Evolutionary conservation across 306 rosid genomes (phyloP).

Genomic region (Cicer bijugum): DNA sequence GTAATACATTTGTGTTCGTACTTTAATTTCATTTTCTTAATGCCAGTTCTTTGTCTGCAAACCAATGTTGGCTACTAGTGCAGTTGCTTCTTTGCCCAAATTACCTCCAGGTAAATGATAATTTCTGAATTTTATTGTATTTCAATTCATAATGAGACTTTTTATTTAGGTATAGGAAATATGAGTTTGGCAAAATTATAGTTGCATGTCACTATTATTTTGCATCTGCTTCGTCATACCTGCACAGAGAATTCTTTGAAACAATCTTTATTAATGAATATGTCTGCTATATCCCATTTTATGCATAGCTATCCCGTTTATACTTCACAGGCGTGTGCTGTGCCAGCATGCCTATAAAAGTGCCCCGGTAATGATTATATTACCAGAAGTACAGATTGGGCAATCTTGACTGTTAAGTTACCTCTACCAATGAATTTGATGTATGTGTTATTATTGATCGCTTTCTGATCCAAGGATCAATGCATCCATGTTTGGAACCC

Average conservation of each 20-base stretch:
- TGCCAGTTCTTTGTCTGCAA: conserved; percentile 33
- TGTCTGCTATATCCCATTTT: conserved; percentile 13
- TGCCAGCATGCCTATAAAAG: neutral
- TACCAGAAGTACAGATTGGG: conserved; percentile 21
- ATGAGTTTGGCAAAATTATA: neutral
- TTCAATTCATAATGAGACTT: conserved; percentile 14
- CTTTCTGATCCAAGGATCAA: conserved; percentile 23
- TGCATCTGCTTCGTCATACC: conserved; percentile 17
- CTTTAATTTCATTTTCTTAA: conserved; percentile 21
- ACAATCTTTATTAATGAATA: neutral
- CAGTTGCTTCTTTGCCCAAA: conserved; percentile 46
- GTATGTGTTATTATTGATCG: conserved; percentile 27
- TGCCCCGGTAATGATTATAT: neutral
- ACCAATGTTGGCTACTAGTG: conserved; percentile 48
- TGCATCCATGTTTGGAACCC: conserved; percentile 17
- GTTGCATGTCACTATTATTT: neutral
- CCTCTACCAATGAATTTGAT: conserved; percentile 18
- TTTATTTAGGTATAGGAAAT: neutral
- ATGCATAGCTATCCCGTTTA: conserved; percentile 15
- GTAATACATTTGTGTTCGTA: neutral
- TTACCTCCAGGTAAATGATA: conserved; percentile 53
- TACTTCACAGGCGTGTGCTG: conserved; percentile 3
- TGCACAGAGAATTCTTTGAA: conserved; percentile 11
- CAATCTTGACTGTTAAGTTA: conserved; percentile 7
- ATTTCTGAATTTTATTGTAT: conserved; percentile 16